These are phyloP conservation scores for Acacia crassicarpa DNA, from an alignment of 306 rosid species.

Conservation along the genomic window DNA sequence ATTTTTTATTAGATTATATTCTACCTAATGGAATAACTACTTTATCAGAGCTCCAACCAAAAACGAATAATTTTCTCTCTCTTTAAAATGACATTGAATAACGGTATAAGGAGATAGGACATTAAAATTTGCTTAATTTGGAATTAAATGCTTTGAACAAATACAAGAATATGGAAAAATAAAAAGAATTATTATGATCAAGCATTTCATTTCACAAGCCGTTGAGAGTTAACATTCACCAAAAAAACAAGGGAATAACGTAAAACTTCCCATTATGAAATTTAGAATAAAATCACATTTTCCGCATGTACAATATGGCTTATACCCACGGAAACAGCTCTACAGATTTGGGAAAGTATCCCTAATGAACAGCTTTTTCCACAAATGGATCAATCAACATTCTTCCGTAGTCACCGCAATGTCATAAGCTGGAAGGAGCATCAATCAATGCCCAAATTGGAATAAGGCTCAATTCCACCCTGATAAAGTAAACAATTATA, in stretches of 20 bases:
- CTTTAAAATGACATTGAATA: too few relatives aligned
- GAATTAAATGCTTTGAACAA: constrained; percentile 10
- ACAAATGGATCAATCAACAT: neutral
- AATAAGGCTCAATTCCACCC: constrained; percentile 61
- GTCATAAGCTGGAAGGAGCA: constrained; percentile 38
- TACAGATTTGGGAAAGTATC: constrained; percentile 1
- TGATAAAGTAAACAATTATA: constrained; percentile 31
- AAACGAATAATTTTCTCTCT: too few relatives aligned
- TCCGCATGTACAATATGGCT: constrained; percentile 2
- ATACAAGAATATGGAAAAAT: neutral
- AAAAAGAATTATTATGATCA: neutral
- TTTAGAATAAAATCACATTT: neutral
- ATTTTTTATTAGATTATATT: neutral
- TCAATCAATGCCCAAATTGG: constrained; percentile 65
- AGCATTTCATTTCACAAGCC: neutral
- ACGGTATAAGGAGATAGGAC: neutral
- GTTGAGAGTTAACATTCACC: constrained; percentile 13
- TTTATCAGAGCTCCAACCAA: constrained; percentile 19
- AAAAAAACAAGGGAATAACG: neutral
- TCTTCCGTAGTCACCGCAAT: constrained; percentile 29
- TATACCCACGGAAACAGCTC: constrained; percentile 1
- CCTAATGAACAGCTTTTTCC: constrained; percentile 16
- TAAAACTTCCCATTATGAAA: neutral
- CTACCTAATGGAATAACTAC: constrained; percentile 31
- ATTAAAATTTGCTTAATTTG: neutral